Conservation (phyloP, 2,329 filamentous ascomycete species). For the Pseudogymnoascus destructans region DNA sequence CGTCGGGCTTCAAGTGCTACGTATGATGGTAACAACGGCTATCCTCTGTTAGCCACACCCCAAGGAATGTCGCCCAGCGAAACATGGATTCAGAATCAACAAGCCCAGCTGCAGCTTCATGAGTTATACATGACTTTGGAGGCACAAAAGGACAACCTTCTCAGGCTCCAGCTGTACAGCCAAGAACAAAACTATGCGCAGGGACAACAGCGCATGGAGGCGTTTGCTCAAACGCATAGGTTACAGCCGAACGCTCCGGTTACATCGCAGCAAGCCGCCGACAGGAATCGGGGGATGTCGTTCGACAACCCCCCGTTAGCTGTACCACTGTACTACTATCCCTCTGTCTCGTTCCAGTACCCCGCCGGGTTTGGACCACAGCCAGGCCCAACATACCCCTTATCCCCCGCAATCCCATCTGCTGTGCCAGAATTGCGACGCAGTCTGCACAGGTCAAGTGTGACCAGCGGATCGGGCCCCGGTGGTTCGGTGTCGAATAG, state of each 20-base stretch:
- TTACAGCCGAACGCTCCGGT: constrained; percentile 25
- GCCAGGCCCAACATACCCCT: constrained; percentile 40
- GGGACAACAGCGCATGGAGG: constrained; percentile 29
- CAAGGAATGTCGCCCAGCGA: constrained; percentile 22
- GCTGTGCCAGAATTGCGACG: constrained; percentile 41
- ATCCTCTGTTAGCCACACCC: constrained; percentile 15
- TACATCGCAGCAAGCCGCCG: constrained; percentile 32
- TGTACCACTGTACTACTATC: constrained; percentile 44
- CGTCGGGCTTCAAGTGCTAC: constrained; percentile 24
- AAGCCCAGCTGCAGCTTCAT: constrained; percentile 26
- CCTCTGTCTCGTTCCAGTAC: constrained; percentile 27
- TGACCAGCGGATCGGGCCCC: constrained; percentile 35
- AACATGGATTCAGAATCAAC: constrained; percentile 23
- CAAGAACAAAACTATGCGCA: constrained; percentile 34
- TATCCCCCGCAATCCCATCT: constrained; percentile 37
- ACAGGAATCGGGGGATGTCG: constrained; percentile 43
- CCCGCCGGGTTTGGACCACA: constrained; percentile 35
- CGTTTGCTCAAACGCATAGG: constrained; percentile 32
- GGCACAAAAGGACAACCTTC: constrained; percentile 31
- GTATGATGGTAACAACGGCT: constrained; percentile 21
- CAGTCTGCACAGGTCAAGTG: constrained; percentile 41
- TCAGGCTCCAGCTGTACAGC: constrained; percentile 35
- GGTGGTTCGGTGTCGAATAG: constrained; percentile 34
- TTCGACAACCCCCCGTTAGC: constrained; percentile 48
- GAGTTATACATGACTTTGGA: constrained; percentile 29